These are phyloP conservation scores for Hanseniaspora nectarophila DNA, from an alignment of 805 yeast genomes.

Conservation along the genomic window DNA sequence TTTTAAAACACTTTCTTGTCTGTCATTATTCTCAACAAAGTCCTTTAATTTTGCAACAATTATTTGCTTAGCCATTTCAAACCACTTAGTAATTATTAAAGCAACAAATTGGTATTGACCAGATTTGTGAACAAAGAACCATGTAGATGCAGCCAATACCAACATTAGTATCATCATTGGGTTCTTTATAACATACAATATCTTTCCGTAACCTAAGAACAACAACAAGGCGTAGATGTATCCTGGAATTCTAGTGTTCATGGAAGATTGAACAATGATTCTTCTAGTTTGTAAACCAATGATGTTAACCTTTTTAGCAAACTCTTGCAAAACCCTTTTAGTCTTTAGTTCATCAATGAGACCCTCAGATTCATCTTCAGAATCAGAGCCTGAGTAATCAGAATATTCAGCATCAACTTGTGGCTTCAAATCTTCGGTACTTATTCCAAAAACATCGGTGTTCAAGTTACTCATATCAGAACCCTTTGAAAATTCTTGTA, in stretches of 20 bases:
- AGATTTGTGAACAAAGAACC: conserved; percentile 54
- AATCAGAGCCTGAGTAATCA: conserved; percentile 42
- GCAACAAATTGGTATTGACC: conserved; percentile 69
- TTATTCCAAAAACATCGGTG: conserved; percentile 40
- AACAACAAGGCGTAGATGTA: conserved; percentile 64
- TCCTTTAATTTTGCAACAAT: conserved; percentile 49
- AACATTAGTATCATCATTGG: conserved; percentile 69
- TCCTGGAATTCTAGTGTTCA: conserved; percentile 62
- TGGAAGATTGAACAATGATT: conserved; percentile 55
- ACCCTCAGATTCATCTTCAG: conserved; percentile 30
- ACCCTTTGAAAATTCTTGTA: conserved; percentile 1
- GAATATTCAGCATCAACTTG: conserved; percentile 37
- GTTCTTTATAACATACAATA: conserved; percentile 73
- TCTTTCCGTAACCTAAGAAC: conserved; percentile 90
- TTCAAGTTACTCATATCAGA: conserved; percentile 33
- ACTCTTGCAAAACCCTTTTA: conserved; percentile 42
- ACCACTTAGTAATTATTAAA: conserved; percentile 44
- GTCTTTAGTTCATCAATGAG: conserved; percentile 49
- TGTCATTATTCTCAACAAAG: conserved; percentile 42
- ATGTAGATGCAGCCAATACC: conserved; percentile 42
- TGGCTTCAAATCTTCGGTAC: conserved; percentile 46
- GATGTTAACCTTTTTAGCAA: conserved; percentile 66
- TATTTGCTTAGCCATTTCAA: conserved; percentile 44
- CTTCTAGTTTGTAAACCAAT: conserved; percentile 79
- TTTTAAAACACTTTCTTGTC: conserved; percentile 15